Conservation (phyloP, 2,329 filamentous ascomycete genomes). For the Colletotrichum abscissum region DNA sequence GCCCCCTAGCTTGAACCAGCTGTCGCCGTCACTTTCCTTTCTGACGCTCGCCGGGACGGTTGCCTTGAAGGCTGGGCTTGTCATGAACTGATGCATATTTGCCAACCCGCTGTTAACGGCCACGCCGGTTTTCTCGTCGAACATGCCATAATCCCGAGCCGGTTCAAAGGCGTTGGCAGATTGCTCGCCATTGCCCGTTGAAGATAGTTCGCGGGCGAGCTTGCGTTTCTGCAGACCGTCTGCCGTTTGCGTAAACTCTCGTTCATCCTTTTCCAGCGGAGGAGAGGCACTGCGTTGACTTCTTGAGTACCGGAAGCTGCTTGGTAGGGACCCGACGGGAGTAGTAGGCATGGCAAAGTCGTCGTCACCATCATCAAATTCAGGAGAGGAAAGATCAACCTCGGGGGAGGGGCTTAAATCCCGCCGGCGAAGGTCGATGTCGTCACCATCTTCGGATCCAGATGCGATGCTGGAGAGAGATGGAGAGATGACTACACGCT, state of each 20-base stretch:
- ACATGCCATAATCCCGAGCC: slow-evolving; percentile 63
- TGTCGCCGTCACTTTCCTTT: slow-evolving; percentile 54
- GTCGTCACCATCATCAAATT: slow-evolving; percentile 81
- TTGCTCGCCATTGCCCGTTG: slow-evolving; percentile 44
- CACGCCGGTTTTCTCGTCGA: slow-evolving; percentile 56
- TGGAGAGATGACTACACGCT: slow-evolving; percentile 79
- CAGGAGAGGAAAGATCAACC: slow-evolving; percentile 87
- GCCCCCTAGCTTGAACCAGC: slow-evolving; percentile 56
- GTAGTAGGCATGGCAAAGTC: slow-evolving; percentile 69
- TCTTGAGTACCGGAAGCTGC: slow-evolving; percentile 52
- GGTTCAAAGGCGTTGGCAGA: slow-evolving; percentile 52
- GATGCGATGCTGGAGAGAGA: slow-evolving; percentile 80
- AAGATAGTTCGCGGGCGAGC: slow-evolving; percentile 58
- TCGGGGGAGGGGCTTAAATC: slow-evolving; percentile 92
- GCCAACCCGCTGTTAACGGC: slow-evolving; percentile 37
- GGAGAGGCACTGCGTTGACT: slow-evolving; percentile 79
- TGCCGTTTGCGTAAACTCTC: slow-evolving; percentile 96
- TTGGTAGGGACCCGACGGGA: slow-evolving; percentile 73
- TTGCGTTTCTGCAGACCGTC: slow-evolving; percentile 81
- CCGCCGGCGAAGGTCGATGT: slow-evolving; percentile 75
- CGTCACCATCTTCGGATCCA: slow-evolving; percentile 67
- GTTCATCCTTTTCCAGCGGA: slow-evolving; percentile 92
- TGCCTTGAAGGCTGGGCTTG: slow-evolving; percentile 67
- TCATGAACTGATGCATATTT: slow-evolving; percentile 56
- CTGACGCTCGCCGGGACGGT: slow-evolving; percentile 43